These are phyloP conservation scores for Syzygium grande DNA, from an alignment of 345 rosid species.

Conservation along the genomic window DNA sequence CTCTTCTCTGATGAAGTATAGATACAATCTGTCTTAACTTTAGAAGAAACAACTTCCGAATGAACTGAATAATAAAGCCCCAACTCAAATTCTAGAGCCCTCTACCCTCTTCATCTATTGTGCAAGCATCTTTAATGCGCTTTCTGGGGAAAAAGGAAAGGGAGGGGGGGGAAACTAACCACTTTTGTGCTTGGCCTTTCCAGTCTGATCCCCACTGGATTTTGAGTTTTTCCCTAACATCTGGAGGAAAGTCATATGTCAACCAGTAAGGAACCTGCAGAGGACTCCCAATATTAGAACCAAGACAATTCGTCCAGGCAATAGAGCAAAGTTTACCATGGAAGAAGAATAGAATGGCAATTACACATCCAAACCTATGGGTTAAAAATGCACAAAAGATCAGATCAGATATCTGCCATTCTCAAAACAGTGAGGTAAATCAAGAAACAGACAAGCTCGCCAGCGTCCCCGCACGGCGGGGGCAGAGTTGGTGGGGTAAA, in stretches of 20 bases:
- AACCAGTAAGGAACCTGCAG: conserved; percentile 77
- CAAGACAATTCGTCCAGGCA: background rate
- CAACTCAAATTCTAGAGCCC: background rate
- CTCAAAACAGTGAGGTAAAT: background rate
- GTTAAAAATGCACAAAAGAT: background rate
- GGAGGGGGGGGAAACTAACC: conserved; percentile 29
- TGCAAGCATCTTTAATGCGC: background rate
- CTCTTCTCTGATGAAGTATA: background rate
- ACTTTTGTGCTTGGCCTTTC: conserved; percentile 98
- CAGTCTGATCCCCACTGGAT: conserved; percentile 83
- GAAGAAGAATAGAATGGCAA: background rate
- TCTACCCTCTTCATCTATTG: background rate
- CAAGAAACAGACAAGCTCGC: background rate
- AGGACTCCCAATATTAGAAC: background rate
- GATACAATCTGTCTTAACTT: background rate
- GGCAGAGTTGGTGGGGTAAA: too few relatives aligned
- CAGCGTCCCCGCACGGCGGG: too few relatives aligned
- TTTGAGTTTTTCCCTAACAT: conserved; percentile 77
- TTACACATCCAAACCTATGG: background rate
- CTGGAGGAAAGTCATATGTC: conserved; percentile 86
- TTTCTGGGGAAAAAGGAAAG: background rate
- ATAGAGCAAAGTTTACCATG: background rate
- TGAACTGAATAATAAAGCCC: background rate
- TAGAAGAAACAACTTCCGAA: background rate
- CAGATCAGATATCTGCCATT: background rate